Evolutionary conservation across 164 flowering plant species (phyloP), one percentile per base, ranked within the genome.

Genomic region (Berberis vulgaris): DNA sequence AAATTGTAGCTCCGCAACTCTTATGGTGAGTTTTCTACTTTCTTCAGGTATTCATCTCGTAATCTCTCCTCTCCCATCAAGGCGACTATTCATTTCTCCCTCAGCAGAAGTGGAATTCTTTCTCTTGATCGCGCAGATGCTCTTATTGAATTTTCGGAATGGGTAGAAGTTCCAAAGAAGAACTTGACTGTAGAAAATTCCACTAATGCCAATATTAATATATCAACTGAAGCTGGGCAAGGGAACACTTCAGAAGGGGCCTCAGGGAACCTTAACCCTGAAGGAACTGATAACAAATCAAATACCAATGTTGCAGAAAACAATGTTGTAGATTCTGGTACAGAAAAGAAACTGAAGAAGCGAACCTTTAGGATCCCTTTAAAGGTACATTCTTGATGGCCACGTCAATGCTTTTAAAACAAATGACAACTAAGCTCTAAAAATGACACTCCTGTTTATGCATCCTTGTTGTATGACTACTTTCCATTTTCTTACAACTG

Each of bases 41-140:
- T 59, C 12, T 54, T 49, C 67, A 95, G 99, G 80, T 95, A 91
- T 72, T 79, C 95, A 44, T 81, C 89, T 43, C 84, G 88, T 57
- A 95, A 95, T 67, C 80, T 95, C 54, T 89, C 99, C 6, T 76
- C 99, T 39, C 99, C 99, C 59, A 83, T 95, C 73, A 91, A 91
- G 79, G 86, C 97, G 65, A 95, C 73, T 74, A 66, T 91, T 65
- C 99, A 95, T 74, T 91, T 89, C 78, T 85, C 97, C 68, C 85
- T 91, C 43, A 84, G 96, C 76, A 85, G 96, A 81, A 89, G 96
- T 71, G 99, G 97, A 61, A 62, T 88, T 41, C 76, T 95, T 71
- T 83, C 90, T 45, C 71, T 95, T 73, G 97, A 89, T 79, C 82
- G 91, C 44, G 96, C 97, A 71, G 97, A 95, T 65, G 97, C 98